phyloP scores from a whole-genome alignment of 2,329 filamentous ascomycete species.

The Fusarium odoratissimum region DNA sequence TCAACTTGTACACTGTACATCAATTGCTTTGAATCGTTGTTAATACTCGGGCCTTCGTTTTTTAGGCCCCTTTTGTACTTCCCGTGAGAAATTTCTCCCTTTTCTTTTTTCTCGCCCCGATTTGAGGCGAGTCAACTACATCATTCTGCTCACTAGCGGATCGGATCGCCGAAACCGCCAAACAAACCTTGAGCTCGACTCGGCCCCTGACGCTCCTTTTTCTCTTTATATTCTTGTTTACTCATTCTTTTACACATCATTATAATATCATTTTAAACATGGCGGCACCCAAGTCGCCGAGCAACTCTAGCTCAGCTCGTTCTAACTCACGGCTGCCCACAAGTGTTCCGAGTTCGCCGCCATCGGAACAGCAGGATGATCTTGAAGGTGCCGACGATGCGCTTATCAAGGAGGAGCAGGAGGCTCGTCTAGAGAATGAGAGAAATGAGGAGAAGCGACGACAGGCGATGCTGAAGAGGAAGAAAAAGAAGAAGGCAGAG shows the following conservation, averaged over 20 bases:
- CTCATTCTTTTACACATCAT: background rate
- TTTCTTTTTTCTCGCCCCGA: slow-evolving; percentile 15
- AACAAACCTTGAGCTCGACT: slow-evolving; percentile 7
- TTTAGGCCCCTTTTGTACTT: background rate
- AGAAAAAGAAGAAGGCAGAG: slow-evolving; percentile 61
- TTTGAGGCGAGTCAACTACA: slow-evolving; percentile 38
- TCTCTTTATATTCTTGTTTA: background rate
- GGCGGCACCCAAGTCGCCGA: slow-evolving; percentile 47
- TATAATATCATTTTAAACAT: slow-evolving; percentile 32
- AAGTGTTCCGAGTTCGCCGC: slow-evolving; percentile 54
- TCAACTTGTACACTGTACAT: background rate
- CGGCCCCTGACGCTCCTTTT: slow-evolving; percentile 1
- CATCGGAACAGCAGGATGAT: slow-evolving; percentile 33
- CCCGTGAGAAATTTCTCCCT: background rate
- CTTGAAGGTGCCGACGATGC: slow-evolving; percentile 43
- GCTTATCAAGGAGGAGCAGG: slow-evolving; percentile 52
- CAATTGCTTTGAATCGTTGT: background rate
- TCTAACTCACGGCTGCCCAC: slow-evolving; percentile 48
- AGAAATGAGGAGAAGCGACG: slow-evolving; percentile 61
- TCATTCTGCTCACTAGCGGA: slow-evolving; percentile 37
- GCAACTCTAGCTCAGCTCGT: slow-evolving; percentile 45
- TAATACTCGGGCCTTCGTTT: background rate
- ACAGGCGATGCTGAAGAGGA: slow-evolving; percentile 54
- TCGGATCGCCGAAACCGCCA: slow-evolving; percentile 13
- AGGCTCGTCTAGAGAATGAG: slow-evolving; percentile 52